phyloP scores from a whole-genome alignment of 306 rosid species.

The Citrullus mucosospermus region DNA sequence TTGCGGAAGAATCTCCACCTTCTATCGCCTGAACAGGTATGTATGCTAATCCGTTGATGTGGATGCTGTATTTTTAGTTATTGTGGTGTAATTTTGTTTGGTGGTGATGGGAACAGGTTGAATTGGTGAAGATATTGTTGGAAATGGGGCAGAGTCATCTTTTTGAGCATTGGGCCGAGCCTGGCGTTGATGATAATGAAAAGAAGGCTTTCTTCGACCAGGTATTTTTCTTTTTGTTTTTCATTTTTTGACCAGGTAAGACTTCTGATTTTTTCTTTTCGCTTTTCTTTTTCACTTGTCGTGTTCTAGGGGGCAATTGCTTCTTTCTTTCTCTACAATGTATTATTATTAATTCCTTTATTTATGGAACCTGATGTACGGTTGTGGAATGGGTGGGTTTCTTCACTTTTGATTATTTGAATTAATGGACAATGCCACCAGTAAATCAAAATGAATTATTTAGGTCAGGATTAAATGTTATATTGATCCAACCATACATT shows the following conservation, averaged over 20 bases:
- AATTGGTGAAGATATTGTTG: slow-evolving; percentile 44
- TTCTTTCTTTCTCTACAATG: neutral
- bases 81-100: slow-evolving; percentile 5
- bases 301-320: neutral
- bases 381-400: neutral
- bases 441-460: neutral
- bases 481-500: neutral
- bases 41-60: neutral
- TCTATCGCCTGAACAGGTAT: slow-evolving; percentile 53
- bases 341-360: neutral
- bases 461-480: neutral
- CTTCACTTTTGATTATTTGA: neutral
- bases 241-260: neutral
- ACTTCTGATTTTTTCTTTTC: neutral
- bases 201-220: slow-evolving; percentile 71
- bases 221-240: slow-evolving; percentile 15
- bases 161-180: slow-evolving; percentile 65
- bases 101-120: slow-evolving; percentile 34
- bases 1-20: slow-evolving; percentile 37
- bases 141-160: slow-evolving; percentile 57
- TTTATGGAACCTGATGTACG: neutral
- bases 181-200: slow-evolving; percentile 57
- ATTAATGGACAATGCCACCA: neutral
- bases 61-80: neutral
- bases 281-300: neutral